A percentile compares a stretch with the other conserved stretches of the same genome.
Evolutionary conservation across 306 rosid species (phyloP).

Genomic region (Erythrophleum fordii): DNA sequence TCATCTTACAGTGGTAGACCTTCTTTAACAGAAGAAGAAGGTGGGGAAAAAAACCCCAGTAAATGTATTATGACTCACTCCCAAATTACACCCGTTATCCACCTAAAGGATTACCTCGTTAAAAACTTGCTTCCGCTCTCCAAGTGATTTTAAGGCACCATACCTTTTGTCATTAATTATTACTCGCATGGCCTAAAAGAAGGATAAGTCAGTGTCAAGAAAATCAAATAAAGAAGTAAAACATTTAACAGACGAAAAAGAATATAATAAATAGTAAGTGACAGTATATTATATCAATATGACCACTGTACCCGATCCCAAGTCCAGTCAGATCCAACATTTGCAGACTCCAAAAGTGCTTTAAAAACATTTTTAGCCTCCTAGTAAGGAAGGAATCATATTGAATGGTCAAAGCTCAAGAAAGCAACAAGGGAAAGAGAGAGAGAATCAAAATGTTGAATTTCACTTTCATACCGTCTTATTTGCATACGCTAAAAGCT

Average conservation of each 20-base stretch:
- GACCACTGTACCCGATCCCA: conserved; percentile 90
- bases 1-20: neutral
- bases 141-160: conserved; percentile 85
- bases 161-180: conserved; percentile 91
- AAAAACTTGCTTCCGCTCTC: conserved; percentile 95
- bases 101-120: conserved; percentile 70
- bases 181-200: conserved; percentile 81
- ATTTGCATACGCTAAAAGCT: conserved; percentile 63
- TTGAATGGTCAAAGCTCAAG: conserved; percentile 27
- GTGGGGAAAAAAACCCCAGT: neutral
- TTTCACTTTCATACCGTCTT: conserved; percentile 62
- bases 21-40: neutral
- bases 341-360: conserved; percentile 80
- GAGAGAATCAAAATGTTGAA: conserved; percentile 29
- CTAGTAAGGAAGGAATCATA: conserved; percentile 46
- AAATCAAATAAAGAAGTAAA: conserved; percentile 36
- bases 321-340: conserved; percentile 93
- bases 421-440: conserved; percentile 30
- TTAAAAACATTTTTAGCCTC: conserved; percentile 92
- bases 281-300: conserved; percentile 21
- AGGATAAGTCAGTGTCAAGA: conserved; percentile 32
- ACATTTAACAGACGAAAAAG: neutral
- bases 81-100: conserved; percentile 18
- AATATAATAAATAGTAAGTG: conserved; percentile 11
- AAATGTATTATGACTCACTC: conserved; percentile 12